Evolutionary conservation across 2,329 filamentous ascomycete genomes (phyloP).

Genomic region (Alternaria tenuissima): DNA sequence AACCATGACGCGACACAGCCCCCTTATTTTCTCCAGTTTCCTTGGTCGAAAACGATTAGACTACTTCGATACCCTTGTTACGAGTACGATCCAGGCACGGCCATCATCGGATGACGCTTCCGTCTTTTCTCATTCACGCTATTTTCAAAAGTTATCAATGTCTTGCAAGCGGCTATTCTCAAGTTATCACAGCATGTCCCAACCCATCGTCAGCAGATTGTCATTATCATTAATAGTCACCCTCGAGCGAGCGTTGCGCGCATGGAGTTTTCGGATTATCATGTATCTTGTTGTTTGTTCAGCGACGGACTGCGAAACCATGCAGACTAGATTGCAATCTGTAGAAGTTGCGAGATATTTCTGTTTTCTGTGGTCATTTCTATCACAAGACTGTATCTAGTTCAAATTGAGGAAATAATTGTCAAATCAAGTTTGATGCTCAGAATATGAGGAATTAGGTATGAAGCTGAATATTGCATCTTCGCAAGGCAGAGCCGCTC

Average conservation of each 20-base stretch:
- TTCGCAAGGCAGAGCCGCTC: background rate
- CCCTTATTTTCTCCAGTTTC: background rate
- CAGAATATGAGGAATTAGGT: background rate
- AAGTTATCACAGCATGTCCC: background rate
- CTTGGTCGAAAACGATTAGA: background rate
- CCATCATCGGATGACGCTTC: background rate
- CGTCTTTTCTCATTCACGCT: background rate
- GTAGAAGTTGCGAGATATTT: background rate
- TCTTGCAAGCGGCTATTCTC: background rate
- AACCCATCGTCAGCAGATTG: background rate
- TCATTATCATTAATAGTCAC: background rate
- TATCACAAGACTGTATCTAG: background rate
- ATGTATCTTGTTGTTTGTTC: background rate
- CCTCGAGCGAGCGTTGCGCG: conserved; percentile 2
- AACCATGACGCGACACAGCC: too few species aligned
- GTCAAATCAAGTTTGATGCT: background rate
- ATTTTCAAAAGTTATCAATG: background rate
- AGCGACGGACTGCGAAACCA: background rate
- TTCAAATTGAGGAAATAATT: background rate
- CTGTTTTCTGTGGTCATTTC: background rate
- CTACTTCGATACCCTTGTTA: background rate
- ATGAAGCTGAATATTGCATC: too few species aligned
- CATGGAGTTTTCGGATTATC: background rate
- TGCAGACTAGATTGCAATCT: conserved; percentile 14
- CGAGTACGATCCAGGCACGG: conserved; percentile 1